Base-by-base conservation (phyloP, 2,329 filamentous ascomycete species). In the Raffaelea albimanens region DNA sequence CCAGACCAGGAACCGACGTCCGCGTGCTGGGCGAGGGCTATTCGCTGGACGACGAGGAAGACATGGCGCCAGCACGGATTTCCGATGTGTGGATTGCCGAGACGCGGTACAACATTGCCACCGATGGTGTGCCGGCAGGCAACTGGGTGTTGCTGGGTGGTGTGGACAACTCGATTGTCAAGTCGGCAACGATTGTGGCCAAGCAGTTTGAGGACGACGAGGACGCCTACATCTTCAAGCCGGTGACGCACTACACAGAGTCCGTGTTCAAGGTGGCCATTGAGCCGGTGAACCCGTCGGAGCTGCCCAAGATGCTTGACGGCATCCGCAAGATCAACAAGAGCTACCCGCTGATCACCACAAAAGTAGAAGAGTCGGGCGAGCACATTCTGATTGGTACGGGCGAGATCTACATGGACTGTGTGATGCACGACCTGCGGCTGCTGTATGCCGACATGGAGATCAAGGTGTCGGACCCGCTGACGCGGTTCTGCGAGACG, bases 391-490 rank as follows among this genome's bases (percentile, higher is more conserved):
- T 98, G 42, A 78, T 98, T 4, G 93, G 93, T 21, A 98, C 93
- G 0, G 93, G 93, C 51, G 93, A 98, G 64, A 73, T 98, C n/a
- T 98, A 98, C 70, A 97, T 98, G 90, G 93, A 98, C 64, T 98
- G 93, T 59, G 91, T 98, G 3, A 75, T 98, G 41, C 93, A 98
- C 64, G 93, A 98, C 61, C 75, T 98, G 42, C 85, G 93, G 46
- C 80, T 83, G 38, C 67, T 97, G n/a, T 98, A 96, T 61, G 90
- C 93, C 14, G 91, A 97, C 59, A 98, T 98, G 93, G 93, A 98
- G 63, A 86, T 98, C 68, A 97, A 97, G 68, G 88, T 98, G 43
- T 98, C 93, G 0, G 93, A 98, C 62, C 93, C 93, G 1, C 91
- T 98, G 40, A 97, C 93, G 16, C 78, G 93, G 43, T 98, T 98